Evolutionary conservation across 176 grass and related monocot species (phyloP).

Genomic region (Areca catechu): DNA sequence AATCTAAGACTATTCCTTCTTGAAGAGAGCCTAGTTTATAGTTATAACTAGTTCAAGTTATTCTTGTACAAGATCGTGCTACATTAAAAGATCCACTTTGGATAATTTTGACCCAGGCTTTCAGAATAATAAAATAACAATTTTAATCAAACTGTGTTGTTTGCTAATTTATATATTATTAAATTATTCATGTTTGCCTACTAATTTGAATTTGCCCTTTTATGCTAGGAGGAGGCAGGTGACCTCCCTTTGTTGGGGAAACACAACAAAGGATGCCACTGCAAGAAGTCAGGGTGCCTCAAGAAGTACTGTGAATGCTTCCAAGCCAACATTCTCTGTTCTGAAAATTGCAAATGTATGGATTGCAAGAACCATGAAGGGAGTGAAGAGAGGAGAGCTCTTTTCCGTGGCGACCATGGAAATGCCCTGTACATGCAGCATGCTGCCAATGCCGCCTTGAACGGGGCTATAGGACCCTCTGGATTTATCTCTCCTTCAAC

Average conservation of each 20-base stretch:
- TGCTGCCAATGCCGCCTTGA: slow-evolving; percentile 62
- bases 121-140: too few species aligned
- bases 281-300: slow-evolving; percentile 97
- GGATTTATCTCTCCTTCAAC: slow-evolving; percentile 63
- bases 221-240: slow-evolving; percentile 18
- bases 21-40: too few species aligned
- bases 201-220: too few species aligned
- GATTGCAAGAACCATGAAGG: slow-evolving; percentile 97
- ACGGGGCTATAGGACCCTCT: slow-evolving; percentile 65
- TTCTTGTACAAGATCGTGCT: too few species aligned
- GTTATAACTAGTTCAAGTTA: too few species aligned
- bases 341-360: slow-evolving; percentile 97
- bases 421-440: slow-evolving; percentile 72
- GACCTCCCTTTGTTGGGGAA: slow-evolving; percentile 70
- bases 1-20: too few species aligned
- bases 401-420: slow-evolving; percentile 57
- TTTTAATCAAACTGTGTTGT: too few species aligned
- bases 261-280: slow-evolving; percentile 98
- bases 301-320: slow-evolving; percentile 99
- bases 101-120: too few species aligned
- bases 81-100: too few species aligned
- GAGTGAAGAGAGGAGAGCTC: slow-evolving; percentile 66
- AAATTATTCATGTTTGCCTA: too few species aligned
- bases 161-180: too few species aligned
- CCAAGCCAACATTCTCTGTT: slow-evolving; percentile 96